Percentiles rank a stretch among this genome's conserved stretches.
Evolutionary conservation across 2,329 filamentous ascomycete species (phyloP).

Genomic region (Calonectria honghensis): DNA sequence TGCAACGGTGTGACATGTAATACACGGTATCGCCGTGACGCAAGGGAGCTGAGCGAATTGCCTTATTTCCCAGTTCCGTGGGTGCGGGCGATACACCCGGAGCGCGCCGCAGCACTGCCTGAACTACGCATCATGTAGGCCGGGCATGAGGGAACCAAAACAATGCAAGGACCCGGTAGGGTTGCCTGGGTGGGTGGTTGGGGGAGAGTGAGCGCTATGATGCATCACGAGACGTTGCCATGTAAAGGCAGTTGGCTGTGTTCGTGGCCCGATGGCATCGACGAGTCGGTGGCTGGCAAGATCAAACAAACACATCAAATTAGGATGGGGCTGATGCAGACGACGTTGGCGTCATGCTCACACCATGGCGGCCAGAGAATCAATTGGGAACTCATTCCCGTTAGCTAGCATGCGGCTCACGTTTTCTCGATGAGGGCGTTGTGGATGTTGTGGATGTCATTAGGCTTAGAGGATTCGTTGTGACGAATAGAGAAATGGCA

Average conservation of each 20-base stretch:
- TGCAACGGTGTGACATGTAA: neutral
- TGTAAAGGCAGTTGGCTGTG: slow-evolving; percentile 16
- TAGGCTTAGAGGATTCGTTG: slow-evolving; percentile 6
- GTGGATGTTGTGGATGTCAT: slow-evolving; percentile 17
- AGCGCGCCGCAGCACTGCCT: slow-evolving; percentile 20
- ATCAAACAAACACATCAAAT: slow-evolving; percentile 5
- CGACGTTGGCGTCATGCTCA: slow-evolving; percentile 13
- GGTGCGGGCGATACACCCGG: slow-evolving; percentile 33
- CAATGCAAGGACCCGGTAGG: slow-evolving; percentile 34
- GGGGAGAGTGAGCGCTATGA: slow-evolving; percentile 14
- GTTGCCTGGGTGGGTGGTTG: slow-evolving; percentile 15
- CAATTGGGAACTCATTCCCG: slow-evolving; percentile 1
- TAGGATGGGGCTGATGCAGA: neutral
- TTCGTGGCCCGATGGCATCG: slow-evolving; percentile 22
- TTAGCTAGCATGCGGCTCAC: slow-evolving; percentile 13
- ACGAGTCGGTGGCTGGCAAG: slow-evolving; percentile 3
- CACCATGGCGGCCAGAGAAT: neutral
- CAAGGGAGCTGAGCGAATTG: slow-evolving; percentile 11
- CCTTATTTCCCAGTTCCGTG: slow-evolving; percentile 38
- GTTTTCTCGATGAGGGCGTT: slow-evolving; percentile 20
- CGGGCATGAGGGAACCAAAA: neutral
- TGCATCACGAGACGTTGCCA: slow-evolving; percentile 18
- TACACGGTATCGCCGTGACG: slow-evolving; percentile 22
- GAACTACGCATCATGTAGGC: slow-evolving; percentile 3
- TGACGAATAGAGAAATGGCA: neutral